These are phyloP conservation scores for Fraxinus floribunda DNA, from an alignment of 305 asterid genomes.

Conservation along the genomic window DNA sequence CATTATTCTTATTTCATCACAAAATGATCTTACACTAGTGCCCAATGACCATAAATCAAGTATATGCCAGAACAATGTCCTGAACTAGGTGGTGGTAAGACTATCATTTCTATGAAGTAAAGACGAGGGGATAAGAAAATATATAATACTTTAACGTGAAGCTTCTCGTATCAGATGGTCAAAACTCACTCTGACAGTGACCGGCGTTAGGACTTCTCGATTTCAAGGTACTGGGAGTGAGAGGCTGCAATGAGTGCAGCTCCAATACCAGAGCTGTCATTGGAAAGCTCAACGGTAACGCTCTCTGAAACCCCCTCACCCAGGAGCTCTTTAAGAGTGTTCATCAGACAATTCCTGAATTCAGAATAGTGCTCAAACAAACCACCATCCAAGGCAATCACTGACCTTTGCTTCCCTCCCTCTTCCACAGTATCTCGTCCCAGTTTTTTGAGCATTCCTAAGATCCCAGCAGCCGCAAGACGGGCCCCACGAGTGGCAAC, in stretches of 20 bases:
- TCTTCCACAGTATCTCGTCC: slow-evolving; percentile 58
- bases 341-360: slow-evolving; percentile 57
- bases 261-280: slow-evolving; percentile 83
- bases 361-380: slow-evolving; percentile 72
- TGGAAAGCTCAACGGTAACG: slow-evolving; percentile 50
- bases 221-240: slow-evolving; percentile 61
- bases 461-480: slow-evolving; percentile 75
- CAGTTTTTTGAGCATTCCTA: slow-evolving; percentile 73
- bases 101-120: background rate
- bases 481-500: slow-evolving; percentile 85
- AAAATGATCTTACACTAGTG: background rate
- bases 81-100: background rate
- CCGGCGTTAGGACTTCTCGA: slow-evolving; percentile 35
- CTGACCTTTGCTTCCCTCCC: slow-evolving; percentile 55
- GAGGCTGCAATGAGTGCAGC: slow-evolving; percentile 94
- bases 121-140: background rate
- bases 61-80: background rate
- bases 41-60: background rate
- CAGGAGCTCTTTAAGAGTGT: slow-evolving; percentile 61
- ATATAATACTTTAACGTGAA: background rate
- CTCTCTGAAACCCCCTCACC: slow-evolving; percentile 56
- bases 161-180: background rate
- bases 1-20: background rate
- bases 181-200: background rate
- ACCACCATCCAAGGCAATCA: slow-evolving; percentile 81